Conservation (phyloP, 768 basidiomycete species). For the Termitomyces sp. region DNA sequence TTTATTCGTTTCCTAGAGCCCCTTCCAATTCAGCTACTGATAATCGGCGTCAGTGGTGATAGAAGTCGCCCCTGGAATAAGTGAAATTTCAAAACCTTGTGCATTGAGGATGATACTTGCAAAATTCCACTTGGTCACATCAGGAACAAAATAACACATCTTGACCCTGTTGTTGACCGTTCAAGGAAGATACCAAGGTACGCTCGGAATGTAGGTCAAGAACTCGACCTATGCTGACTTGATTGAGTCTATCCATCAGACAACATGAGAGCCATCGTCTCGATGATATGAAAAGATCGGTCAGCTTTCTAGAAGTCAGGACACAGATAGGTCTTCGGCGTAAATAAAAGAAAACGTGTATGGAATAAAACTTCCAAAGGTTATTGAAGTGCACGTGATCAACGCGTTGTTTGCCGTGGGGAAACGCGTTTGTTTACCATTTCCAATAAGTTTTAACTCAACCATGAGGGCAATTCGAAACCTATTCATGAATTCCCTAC, state of each 20-base stretch:
- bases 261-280: too few relatives aligned
- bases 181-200: too few relatives aligned
- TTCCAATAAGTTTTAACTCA: too few relatives aligned
- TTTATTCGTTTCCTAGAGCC: conserved; percentile 19
- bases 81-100: neutral
- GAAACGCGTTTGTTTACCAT: neutral
- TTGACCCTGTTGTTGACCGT: too few relatives aligned
- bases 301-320: too few relatives aligned
- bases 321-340: too few relatives aligned
- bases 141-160: neutral
- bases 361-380: too few relatives aligned
- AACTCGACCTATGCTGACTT: neutral
- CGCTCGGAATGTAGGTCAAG: neutral
- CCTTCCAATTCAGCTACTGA: conserved; percentile 18
- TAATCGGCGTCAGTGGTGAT: conserved; percentile 20
- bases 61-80: conserved; percentile 20
- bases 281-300: too few relatives aligned
- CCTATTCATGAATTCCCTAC: too few relatives aligned
- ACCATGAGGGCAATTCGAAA: too few relatives aligned
- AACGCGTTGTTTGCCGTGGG: neutral
- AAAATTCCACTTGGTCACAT: neutral
- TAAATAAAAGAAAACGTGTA: fast-evolving
- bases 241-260: too few relatives aligned
- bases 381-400: neutral
- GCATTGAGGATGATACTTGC: neutral